Conservation (phyloP, 805 yeast species). For the Candida boidinii region DNA sequence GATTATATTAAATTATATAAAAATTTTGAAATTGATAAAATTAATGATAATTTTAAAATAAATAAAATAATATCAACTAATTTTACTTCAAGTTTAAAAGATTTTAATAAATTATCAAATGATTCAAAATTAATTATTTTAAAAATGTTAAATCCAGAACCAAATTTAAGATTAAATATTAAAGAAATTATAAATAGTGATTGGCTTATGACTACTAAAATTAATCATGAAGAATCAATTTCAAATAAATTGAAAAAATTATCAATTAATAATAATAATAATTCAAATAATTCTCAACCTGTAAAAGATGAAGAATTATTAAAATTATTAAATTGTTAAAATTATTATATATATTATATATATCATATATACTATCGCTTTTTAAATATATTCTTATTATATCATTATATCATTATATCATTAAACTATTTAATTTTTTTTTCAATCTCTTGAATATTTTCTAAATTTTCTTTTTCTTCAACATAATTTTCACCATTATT, state of each 20-base stretch:
- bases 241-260: constrained; percentile 3
- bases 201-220: constrained; percentile 24
- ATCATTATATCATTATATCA: too few relatives aligned
- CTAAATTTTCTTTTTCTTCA: too few relatives aligned
- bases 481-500: too few relatives aligned
- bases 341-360: neutral
- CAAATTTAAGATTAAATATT: constrained; percentile 12
- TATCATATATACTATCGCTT: too few relatives aligned
- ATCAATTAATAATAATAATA: neutral
- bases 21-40: too few relatives aligned
- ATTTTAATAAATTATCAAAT: constrained; percentile 9
- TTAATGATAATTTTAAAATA: neutral
- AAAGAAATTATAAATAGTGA: constrained; percentile 14
- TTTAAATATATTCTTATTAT: too few relatives aligned
- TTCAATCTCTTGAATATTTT: too few relatives aligned
- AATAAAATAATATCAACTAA: neutral
- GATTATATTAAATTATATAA: constrained; percentile 7
- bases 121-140: constrained; percentile 10
- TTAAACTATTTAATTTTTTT: too few relatives aligned
- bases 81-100: neutral
- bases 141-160: constrained; percentile 23
- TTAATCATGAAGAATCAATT: constrained; percentile 9
- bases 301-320: constrained; percentile 18
- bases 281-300: neutral
- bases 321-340: constrained; percentile 7